Evolutionary conservation across 306 rosid genomes (phyloP).

Genomic region (Neltuma alba): DNA sequence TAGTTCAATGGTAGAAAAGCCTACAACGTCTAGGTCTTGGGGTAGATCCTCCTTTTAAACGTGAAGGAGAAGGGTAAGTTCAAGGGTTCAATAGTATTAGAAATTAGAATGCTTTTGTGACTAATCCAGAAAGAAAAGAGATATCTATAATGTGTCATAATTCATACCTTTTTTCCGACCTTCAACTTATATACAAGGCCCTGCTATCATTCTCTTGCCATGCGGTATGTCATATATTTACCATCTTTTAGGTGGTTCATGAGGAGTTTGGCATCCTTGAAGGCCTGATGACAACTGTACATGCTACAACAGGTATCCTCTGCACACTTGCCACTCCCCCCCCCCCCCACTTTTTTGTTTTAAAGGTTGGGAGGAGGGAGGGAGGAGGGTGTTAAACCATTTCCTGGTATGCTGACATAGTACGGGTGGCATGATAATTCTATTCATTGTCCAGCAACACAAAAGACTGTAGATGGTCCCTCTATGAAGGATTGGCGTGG

Average conservation of each 20-base stretch:
- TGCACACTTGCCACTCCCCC: conserved; percentile 1
- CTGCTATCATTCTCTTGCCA: conserved; percentile 4
- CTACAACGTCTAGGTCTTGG: no score
- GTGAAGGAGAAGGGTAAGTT: background rate
- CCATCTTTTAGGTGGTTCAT: conserved; percentile 71
- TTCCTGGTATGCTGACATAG: no score
- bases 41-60: no score
- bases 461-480: conserved; percentile 88
- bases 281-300: conserved; percentile 99
- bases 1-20: background rate
- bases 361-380: background rate
- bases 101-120: conserved; percentile 17
- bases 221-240: background rate
- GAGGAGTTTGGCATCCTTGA: conserved; percentile 94
- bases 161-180: background rate
- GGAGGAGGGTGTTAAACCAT: no score
- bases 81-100: background rate
- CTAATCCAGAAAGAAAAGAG: background rate
- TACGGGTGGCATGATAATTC: conserved; percentile 24
- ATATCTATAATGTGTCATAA: background rate
- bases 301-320: conserved; percentile 93
- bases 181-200: background rate
- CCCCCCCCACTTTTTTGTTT: background rate
- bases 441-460: conserved; percentile 72
- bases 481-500: conserved; percentile 97